Base-by-base conservation (phyloP, 495 filamentous ascomycete genomes). In the Xylaria flabelliformis region DNA sequence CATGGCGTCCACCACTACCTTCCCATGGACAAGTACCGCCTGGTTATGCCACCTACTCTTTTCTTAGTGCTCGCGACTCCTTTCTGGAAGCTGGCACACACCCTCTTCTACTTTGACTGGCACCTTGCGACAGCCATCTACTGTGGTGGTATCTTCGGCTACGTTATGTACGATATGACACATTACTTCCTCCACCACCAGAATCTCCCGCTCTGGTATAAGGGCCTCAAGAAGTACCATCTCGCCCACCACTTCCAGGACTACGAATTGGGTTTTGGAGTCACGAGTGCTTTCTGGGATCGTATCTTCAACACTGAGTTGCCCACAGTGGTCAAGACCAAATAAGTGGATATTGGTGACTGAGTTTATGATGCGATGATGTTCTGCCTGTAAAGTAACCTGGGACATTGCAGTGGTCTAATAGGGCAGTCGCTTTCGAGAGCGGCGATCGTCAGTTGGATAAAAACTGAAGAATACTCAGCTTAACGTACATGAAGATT, bases 131-230 rank as follows among this genome's bases (percentile, higher is more conserved):
- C 90, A 3, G 85, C 90, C 3, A 90, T 92, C 6, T 98, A 86
- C 85, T 95, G 91, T 77, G 97, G 97, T 39, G 97, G 94, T 68
- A 90, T 99, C 61, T 97, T 97, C 74, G 97, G 97, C 34, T 99
- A 98, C 78, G 88, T 97, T 65, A 93, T 91, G 83, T 99, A 99
- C 84, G 97, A 99, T 78, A 72, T 97, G 84, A 98, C 96, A 17
- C 97, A 99, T 81, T 99, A 98, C 83, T 98, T 98, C 88, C 89
- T 99, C n/a, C 97, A 99, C 80, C 97, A 99, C 82, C 91, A 91
- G 83, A 97, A 92, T 65, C 90, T 98, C 15, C 96, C 97, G 5
- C 80, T 88, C 3, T 95, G 95, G 87, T 97, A 95, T 81, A 91
- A 91, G 79, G 85, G 89, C 69, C 89, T 98, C 74, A 98, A 98